Conservation (phyloP, 345 rosid species). For the Diplotaxis tenuifolia region DNA sequence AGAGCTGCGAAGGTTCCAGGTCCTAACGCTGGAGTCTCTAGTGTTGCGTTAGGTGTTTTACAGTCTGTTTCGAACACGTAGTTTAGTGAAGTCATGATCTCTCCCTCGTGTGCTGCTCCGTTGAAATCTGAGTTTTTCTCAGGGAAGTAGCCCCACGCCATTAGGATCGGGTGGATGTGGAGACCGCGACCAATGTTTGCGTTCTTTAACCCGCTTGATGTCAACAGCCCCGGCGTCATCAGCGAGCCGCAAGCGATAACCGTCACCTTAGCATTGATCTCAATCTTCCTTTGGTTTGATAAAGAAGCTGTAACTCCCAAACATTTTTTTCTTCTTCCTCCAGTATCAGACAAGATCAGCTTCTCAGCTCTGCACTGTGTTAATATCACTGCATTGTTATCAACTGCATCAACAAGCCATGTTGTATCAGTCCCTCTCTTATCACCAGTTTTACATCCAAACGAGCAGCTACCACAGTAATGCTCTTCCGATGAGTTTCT, state of each 20-base stretch:
- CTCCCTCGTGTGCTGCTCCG: conserved; percentile 58
- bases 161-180: conserved; percentile 60
- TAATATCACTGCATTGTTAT: conserved; percentile 51
- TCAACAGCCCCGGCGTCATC: conserved; percentile 52
- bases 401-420: conserved; percentile 69
- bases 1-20: conserved; percentile 59
- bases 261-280: conserved; percentile 58
- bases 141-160: conserved; percentile 58
- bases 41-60: conserved; percentile 42
- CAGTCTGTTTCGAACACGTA: conserved; percentile 46
- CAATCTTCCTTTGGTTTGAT: conserved; percentile 42
- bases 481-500: conserved; percentile 52
- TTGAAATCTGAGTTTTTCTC: conserved; percentile 35
- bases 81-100: conserved; percentile 59
- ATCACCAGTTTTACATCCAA: conserved; percentile 60
- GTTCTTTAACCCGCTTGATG: conserved; percentile 57
- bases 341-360: conserved; percentile 40
- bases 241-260: conserved; percentile 67
- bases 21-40: conserved; percentile 59
- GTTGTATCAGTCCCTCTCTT: conserved; percentile 61
- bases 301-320: conserved; percentile 50
- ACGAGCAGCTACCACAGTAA: conserved; percentile 62
- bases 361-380: conserved; percentile 59
- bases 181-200: conserved; percentile 60
- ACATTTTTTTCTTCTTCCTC: conserved; percentile 41